A percentile compares a stretch with the other conserved stretches of the same genome.
Conservation (phyloP, 306 rosid species). For the Cucurbita ficifolia region DNA sequence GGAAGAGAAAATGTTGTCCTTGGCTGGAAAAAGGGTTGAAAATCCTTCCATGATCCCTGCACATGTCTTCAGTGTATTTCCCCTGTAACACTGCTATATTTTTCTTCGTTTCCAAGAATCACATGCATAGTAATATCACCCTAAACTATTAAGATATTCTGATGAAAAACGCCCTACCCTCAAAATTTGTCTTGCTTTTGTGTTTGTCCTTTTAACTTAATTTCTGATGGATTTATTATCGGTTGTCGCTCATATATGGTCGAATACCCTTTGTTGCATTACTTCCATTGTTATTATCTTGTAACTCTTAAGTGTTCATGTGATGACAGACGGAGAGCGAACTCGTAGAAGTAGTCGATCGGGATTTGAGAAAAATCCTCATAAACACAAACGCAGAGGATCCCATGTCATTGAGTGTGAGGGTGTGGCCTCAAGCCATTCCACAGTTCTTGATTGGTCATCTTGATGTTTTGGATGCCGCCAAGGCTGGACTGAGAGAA, state of each 20-base stretch:
- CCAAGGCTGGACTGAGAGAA: slow-evolving; percentile 46
- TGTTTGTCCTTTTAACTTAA: background rate
- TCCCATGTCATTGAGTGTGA: slow-evolving; percentile 59
- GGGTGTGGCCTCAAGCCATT: slow-evolving; percentile 86
- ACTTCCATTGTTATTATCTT: background rate
- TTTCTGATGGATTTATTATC: background rate
- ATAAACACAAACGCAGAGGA: slow-evolving; percentile 51
- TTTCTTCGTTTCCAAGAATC: too few relatives aligned
- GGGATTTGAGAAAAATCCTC: slow-evolving; percentile 74
- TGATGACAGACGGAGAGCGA: slow-evolving; percentile 52
- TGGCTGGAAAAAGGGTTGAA: background rate
- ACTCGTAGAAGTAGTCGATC: slow-evolving; percentile 72
- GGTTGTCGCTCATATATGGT: background rate
- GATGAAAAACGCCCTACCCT: background rate
- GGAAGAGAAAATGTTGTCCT: background rate
- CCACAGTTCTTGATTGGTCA: slow-evolving; percentile 94
- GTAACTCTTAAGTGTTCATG: slow-evolving; percentile 4
- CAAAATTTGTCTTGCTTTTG: background rate
- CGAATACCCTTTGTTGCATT: background rate
- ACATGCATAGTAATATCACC: too few relatives aligned
- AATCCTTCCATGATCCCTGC: background rate
- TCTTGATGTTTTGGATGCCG: slow-evolving; percentile 62
- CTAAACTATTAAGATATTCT: background rate
- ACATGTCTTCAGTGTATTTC: background rate
- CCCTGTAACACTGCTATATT: background rate